Evolutionary conservation across 768 basidiomycete genomes (phyloP).

Genomic region (Psilocybe subaeruginosa): DNA sequence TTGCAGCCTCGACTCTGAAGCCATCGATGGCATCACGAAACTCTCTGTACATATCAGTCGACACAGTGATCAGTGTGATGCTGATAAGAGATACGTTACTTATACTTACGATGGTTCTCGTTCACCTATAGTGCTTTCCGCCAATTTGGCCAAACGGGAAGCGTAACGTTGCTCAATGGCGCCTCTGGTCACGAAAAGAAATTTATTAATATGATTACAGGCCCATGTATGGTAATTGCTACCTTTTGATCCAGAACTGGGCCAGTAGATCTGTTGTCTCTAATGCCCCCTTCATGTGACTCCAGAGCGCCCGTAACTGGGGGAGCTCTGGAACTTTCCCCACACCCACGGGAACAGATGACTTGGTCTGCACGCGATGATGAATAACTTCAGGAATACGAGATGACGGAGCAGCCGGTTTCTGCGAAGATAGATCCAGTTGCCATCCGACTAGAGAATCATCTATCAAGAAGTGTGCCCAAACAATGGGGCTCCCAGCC

Average conservation of each 20-base stretch:
- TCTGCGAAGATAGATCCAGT: slow-evolving; percentile 4
- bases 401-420: not conserved
- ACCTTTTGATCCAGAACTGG: slow-evolving; percentile 23
- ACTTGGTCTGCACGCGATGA: not conserved
- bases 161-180: slow-evolving; percentile 24
- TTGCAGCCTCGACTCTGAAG: slow-evolving; percentile 20
- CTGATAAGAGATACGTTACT: not conserved
- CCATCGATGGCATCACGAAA: slow-evolving; percentile 20
- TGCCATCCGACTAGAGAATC: slow-evolving; percentile 13
- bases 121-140: slow-evolving; percentile 19
- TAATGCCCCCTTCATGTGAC: slow-evolving; percentile 15
- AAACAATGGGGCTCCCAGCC: slow-evolving; percentile 18
- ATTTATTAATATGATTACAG: not conserved
- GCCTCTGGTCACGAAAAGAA: slow-evolving; percentile 10
- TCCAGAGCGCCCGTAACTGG: slow-evolving; percentile 12
- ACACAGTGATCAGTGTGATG: not conserved
- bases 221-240: not conserved
- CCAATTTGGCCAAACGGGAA: slow-evolving; percentile 19
- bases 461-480: slow-evolving; percentile 22
- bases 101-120: slow-evolving; percentile 16
- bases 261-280: slow-evolving; percentile 20
- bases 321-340: slow-evolving; percentile 5
- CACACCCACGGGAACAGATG: slow-evolving; percentile 2
- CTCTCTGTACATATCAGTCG: slow-evolving; percentile 6
- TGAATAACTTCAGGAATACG: not conserved